These are phyloP conservation scores for Melocanna baccifera DNA, from an alignment of 176 grass and related monocot species.

Conservation along the genomic window DNA sequence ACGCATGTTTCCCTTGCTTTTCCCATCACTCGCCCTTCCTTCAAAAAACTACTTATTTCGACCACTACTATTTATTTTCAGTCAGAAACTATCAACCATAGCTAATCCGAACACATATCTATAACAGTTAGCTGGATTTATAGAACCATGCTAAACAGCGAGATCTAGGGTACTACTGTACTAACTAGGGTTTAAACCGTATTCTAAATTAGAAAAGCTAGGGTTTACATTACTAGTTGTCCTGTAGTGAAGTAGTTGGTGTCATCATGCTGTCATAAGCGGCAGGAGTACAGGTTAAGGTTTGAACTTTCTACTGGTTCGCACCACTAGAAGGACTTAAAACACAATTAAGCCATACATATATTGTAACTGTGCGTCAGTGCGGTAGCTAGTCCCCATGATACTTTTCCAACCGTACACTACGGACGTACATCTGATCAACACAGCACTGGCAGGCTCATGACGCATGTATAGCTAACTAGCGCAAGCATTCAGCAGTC, in stretches of 20 bases:
- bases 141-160: neutral
- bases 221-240: neutral
- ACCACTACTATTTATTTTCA: no score
- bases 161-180: neutral
- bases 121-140: neutral
- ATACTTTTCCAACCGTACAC: neutral
- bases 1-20: no score
- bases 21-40: no score
- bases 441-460: neutral
- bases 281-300: neutral
- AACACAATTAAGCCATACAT: neutral
- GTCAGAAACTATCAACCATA: no score
- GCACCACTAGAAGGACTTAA: neutral
- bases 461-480: neutral
- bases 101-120: no score
- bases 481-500: neutral
- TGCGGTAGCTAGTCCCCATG: neutral
- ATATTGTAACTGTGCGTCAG: neutral
- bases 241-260: neutral
- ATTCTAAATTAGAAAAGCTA: no score
- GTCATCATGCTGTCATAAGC: neutral
- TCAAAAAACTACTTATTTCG: no score
- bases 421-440: neutral
- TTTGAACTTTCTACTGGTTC: neutral
- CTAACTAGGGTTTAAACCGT: neutral